A percentile compares a stretch with the other conserved stretches of the same genome.
phyloP scores from a whole-genome alignment of 768 basidiomycete species.

The Coprinopsis marcescibilis region DNA sequence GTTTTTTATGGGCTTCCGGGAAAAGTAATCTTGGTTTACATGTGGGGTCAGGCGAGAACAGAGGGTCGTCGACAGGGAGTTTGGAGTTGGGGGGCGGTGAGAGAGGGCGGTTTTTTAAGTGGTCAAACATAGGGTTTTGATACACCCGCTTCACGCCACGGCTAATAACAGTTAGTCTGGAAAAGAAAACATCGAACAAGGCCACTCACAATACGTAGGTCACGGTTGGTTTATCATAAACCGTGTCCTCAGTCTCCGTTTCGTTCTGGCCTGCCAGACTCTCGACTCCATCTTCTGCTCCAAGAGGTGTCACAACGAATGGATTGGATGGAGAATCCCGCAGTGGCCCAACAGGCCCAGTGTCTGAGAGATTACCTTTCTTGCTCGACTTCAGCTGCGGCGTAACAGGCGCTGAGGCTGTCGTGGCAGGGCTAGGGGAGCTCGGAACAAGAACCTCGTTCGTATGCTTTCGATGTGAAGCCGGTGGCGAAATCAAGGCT shows the following conservation, averaged over 20 bases:
- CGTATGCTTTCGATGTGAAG: conserved; percentile 44
- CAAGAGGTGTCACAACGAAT: conserved; percentile 46
- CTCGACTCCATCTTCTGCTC: conserved; percentile 28
- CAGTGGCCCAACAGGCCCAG: conserved; percentile 19
- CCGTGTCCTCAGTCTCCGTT: conserved; percentile 20
- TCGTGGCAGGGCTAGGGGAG: conserved; percentile 8
- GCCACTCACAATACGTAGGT: conserved; percentile 68
- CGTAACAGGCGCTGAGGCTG: conserved; percentile 21
- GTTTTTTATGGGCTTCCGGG: conserved; percentile 24
- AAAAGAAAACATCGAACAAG: conserved; percentile 17
- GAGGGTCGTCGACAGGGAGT: conserved; percentile 57
- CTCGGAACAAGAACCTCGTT: conserved; percentile 1
- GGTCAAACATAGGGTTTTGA: conserved; percentile 58
- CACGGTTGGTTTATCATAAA: conserved; percentile 55
- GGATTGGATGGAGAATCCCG: conserved; percentile 68
- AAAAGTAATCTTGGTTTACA: conserved; percentile 59
- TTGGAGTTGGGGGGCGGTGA: conserved; percentile 42
- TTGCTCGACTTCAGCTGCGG: conserved; percentile 36
- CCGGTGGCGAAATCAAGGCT: conserved; percentile 60
- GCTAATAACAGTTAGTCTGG: conserved; percentile 29
- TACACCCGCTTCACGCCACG: conserved; percentile 61
- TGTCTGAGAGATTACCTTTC: conserved; percentile 19
- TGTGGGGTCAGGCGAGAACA: conserved; percentile 52
- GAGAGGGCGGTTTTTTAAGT: conserved; percentile 32
- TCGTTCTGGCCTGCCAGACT: conserved; percentile 21